These are phyloP conservation scores for Thermomucor indicae-seudaticae DNA, from an alignment of 371 early-diverging fungal species.

Conservation along the genomic window DNA sequence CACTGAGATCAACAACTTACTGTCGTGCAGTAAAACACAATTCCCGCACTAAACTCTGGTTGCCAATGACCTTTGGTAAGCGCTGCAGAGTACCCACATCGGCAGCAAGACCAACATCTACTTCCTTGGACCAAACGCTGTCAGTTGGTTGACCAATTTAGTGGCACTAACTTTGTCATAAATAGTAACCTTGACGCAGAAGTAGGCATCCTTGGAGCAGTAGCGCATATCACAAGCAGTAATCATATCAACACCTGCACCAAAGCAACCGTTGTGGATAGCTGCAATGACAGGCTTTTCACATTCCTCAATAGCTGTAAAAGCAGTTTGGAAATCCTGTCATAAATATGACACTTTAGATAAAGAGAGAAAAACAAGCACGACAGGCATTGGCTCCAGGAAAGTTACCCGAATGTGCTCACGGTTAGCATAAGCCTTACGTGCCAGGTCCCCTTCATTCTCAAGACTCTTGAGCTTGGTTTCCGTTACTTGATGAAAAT, in stretches of 20 bases:
- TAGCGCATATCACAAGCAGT: conserved; percentile 93
- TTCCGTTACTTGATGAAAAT: conserved; percentile 13
- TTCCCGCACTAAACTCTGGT: conserved; percentile 87
- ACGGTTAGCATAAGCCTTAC: conserved; percentile 44
- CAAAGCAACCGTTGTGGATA: conserved; percentile 86
- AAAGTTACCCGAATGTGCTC: conserved; percentile 29
- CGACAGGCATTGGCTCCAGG: background rate
- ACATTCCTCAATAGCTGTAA: conserved; percentile 80
- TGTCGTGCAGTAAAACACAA: conserved; percentile 81
- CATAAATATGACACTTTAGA: conserved; percentile 11
- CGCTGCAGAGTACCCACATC: conserved; percentile 92
- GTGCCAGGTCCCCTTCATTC: conserved; percentile 42
- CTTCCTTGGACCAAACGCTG: too few relatives aligned
- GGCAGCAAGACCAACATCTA: conserved; percentile 89
- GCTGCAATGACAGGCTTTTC: conserved; percentile 86
- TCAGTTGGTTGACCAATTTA: background rate
- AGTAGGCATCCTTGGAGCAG: conserved; percentile 74
- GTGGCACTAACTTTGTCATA: background rate
- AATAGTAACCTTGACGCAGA: conserved; percentile 69
- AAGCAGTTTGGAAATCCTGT: conserved; percentile 54
- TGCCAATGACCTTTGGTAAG: conserved; percentile 91
- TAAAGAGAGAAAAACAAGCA: background rate
- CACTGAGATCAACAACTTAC: conserved; percentile 29
- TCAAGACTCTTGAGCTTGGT: conserved; percentile 7
- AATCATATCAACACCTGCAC: conserved; percentile 86